Conservation (phyloP, 169 alveolate species). For the Plasmodium coatneyi region DNA sequence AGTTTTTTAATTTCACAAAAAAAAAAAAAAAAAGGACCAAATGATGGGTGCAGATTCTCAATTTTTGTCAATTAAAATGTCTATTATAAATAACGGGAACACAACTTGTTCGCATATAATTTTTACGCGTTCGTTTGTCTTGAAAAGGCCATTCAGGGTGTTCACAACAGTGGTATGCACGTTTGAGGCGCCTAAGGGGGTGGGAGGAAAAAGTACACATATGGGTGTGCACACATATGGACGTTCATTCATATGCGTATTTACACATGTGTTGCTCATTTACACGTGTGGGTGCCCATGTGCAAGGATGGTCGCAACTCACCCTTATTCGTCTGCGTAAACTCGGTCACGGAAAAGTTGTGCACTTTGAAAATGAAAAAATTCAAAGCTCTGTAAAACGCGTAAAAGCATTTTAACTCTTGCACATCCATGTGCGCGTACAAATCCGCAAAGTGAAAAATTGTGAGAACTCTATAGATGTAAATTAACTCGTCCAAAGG, state of each 20-base stretch:
- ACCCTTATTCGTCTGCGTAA: slow-evolving; percentile 71
- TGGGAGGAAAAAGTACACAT: neutral
- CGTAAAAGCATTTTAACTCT: slow-evolving; percentile 31
- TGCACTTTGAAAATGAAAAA: slow-evolving; percentile 44
- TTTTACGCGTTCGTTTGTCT: neutral
- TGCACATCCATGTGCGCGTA: slow-evolving; percentile 55
- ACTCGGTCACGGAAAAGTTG: slow-evolving; percentile 26
- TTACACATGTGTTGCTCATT: neutral
- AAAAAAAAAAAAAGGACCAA: neutral
- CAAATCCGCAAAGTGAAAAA: slow-evolving; percentile 54
- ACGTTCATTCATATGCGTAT: neutral
- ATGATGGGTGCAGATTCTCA: slow-evolving; percentile 4
- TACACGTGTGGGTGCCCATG: neutral
- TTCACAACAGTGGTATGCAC: slow-evolving; percentile 31
- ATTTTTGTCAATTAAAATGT: slow-evolving; percentile 34
- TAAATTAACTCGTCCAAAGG: slow-evolving; percentile 52
- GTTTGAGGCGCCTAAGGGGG: slow-evolving; percentile 43
- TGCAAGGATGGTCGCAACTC: neutral
- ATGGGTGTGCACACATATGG: neutral
- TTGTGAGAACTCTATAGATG: slow-evolving; percentile 33
- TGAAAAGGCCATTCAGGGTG: slow-evolving; percentile 25
- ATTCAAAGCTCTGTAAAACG: slow-evolving; percentile 31
- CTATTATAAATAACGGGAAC: slow-evolving; percentile 70
- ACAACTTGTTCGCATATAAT: slow-evolving; percentile 44
- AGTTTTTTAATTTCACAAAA: slow-evolving; percentile 7